Evolutionary conservation across 768 basidiomycete genomes (phyloP), one percentile per base, ranked within the genome.

Genomic region (Suillus subaureus): DNA sequence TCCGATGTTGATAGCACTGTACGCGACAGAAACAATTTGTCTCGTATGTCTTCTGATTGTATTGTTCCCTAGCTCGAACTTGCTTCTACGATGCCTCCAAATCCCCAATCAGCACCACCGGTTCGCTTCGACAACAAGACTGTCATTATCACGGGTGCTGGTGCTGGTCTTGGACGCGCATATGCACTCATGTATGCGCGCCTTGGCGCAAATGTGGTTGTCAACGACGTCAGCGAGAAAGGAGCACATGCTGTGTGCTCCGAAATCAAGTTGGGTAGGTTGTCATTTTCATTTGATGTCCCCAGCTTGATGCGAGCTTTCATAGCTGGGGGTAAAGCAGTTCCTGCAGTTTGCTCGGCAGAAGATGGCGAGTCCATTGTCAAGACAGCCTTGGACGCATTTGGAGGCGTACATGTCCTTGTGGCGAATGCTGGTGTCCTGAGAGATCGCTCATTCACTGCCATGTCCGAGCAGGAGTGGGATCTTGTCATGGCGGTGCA

Each of bases 151-250:
- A 99, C 97, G 3, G 97, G 97, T 45, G 93, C 96, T 8, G 97
- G 97, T 49, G 94, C 92, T 33, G 97, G 97, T 61, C 88, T 99
- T 37, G 97, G 97, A 21, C 89, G 97, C 35, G 86, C 87, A 2
- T 97, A 99, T 73, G 93, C 97, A 0, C 83, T 91, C 51, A 93
- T 98, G 92, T 99, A 91, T 73, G 93, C 85, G 31, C 88, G 86
- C 62, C 87, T 96, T 11, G 97, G 97, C n/a, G 97, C 95, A 12
- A 97, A 97, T 71, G 93, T 99, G 39, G 92, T 99, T 54, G 88
- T 99, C 51, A 99, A 99, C 75, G 97, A 99, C 72, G 90, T 98
- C 56, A 94, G 84, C 74, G 91, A 90, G 73, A 93, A 95, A 70
- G 90, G 86, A 2, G 96, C 96, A 8, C 86, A 87, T 26, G 79